Evolutionary conservation across 1,284 basidiomycete genomes (phyloP), one percentile per base, ranked within the genome.

Genomic region (Pseudozyma flocculosa): DNA sequence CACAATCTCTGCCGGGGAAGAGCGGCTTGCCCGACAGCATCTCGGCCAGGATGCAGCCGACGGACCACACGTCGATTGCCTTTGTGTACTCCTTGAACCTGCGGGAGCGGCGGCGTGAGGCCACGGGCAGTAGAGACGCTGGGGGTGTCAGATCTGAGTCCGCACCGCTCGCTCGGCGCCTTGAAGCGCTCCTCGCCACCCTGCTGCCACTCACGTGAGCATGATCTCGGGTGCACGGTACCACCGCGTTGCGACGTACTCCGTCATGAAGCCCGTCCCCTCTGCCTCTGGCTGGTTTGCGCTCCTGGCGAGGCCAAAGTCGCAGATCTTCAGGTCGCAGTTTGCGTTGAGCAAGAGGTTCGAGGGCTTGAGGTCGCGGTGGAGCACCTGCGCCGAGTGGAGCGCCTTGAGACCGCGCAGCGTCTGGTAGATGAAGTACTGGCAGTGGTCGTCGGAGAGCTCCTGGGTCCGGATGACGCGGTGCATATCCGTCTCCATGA

Each of bases 21-120:
- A 95, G 81, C 1, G 92, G 89, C 74, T 88, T 88, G 36, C 91
- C 90, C 59, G 85, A 88, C 17, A 95, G 69, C 92, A 95, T 94
- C 79, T 95, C 92, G 0, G 92, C 92, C n/a, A 94, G 82, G 5
- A 95, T 90, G 78, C 92, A 94, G 2, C 92, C 92, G 2, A 94
- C 89, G 54, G 87, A 88, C 92, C 92, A 95, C 69, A 91, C 57
- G 43, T 78, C 77, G 45, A 78, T 78, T 5, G 77, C 77, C 48
- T 77, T 78, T 36, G 76, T 78, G 46, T 78, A 78, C 48, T 78
- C 75, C 45, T 76, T 76, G 55, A 78, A 78, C 3, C 39, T 40
- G 39, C 22, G 14, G 32, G n/a, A n/a, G n/a, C n/a, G n/a, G n/a
- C n/a, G n/a, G n/a, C n/a, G n/a, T n/a, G n/a, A n/a, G n/a, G n/a